Base-by-base conservation (phyloP, 257 asterid species). In the Thymus mandschuricus region DNA sequence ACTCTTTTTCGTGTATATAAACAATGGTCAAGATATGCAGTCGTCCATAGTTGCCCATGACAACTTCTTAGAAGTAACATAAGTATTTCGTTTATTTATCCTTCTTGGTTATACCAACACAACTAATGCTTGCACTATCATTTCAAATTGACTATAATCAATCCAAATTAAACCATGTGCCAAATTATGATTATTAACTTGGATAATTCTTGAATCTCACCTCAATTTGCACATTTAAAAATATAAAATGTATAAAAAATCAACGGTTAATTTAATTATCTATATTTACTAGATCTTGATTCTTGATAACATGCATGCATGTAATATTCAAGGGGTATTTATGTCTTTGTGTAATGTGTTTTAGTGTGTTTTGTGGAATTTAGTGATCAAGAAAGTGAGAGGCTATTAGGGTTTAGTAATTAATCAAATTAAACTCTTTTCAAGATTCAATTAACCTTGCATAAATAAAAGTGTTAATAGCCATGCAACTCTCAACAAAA, bases 341-440 rank as follows among this genome's bases (percentile, higher is more conserved):
- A 55, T 28, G n/a, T 9, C 2, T 3, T 13, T 28, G 6, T 54
- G 60, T 8, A 29, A 28, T 10, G 10, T 55, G 35, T 55, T 34
- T 27, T 27, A 55, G 60, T 55, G 60, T 55, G 35, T 8, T 55
- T 55, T 55, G 60, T 55, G 60, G 60, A 55, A 55, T 28, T 15
- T 54, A 54, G 9, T 15, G 60, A 54, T 54, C 31, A 21, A 8
- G 13, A 54, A 21, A 54, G 34, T 54, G 34, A 27, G 12, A 27
- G 4, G 12, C 27, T 54, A 54, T 52, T 52, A 15, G 58, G 6
- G 8, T 13, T 51, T 28, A 21, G 8, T 10, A 35, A 35, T 35
- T 54, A 6, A 27, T 1, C 7, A 9, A 54, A 54, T 28, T 54
- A 13, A 54, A 54, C 1, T 27, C 12, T 13, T 51, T 0, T 27